A percentile compares a stretch with the other conserved stretches of the same genome.
Evolutionary conservation across 106 monocot genomes (phyloP).

Genomic region (Iris macrosiphon): DNA sequence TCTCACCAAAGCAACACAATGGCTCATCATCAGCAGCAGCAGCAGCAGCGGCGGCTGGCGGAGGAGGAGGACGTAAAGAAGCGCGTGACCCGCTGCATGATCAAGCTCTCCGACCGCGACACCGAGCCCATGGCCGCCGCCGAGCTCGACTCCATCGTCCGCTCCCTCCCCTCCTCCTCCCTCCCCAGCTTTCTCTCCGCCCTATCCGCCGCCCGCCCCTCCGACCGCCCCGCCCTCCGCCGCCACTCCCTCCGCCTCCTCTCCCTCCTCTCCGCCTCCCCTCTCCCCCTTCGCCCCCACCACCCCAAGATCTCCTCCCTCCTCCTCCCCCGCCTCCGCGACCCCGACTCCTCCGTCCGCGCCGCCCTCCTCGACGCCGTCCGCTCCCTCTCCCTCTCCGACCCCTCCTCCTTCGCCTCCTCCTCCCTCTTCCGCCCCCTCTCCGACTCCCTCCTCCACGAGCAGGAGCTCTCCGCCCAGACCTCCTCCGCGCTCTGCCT

Average conservation of each 20-base stretch:
- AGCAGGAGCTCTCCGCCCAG: constrained; percentile 80
- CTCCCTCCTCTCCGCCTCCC: constrained; percentile 39
- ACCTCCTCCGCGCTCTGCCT: constrained; percentile 51
- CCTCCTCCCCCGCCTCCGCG: constrained; percentile 77
- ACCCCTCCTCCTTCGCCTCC: constrained; percentile 4
- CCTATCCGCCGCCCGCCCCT: constrained; percentile 57
- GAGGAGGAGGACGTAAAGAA: constrained; percentile 39
- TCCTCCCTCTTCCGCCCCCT: constrained; percentile 44
- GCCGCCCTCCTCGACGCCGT: constrained; percentile 69
- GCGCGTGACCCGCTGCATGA: constrained; percentile 55
- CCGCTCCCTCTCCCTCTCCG: constrained; percentile 42
- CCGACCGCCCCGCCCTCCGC: constrained; percentile 80
- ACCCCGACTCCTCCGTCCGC: constrained; percentile 84
- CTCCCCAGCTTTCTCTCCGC: constrained; percentile 65
- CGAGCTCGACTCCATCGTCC: constrained; percentile 85
- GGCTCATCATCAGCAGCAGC: neutral
- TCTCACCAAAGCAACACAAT: too few species aligned
- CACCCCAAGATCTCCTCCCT: constrained; percentile 73
- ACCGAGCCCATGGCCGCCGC: constrained; percentile 76
- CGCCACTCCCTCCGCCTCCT: constrained; percentile 73
- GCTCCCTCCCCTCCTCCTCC: constrained; percentile 30
- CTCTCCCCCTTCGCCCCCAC: constrained; percentile 34
- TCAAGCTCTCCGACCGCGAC: constrained; percentile 82
- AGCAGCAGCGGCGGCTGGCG: constrained; percentile 1
- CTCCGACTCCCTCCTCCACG: constrained; percentile 61